Base-by-base conservation (phyloP, 2,329 filamentous ascomycete genomes). In the Triangularia setosa region DNA sequence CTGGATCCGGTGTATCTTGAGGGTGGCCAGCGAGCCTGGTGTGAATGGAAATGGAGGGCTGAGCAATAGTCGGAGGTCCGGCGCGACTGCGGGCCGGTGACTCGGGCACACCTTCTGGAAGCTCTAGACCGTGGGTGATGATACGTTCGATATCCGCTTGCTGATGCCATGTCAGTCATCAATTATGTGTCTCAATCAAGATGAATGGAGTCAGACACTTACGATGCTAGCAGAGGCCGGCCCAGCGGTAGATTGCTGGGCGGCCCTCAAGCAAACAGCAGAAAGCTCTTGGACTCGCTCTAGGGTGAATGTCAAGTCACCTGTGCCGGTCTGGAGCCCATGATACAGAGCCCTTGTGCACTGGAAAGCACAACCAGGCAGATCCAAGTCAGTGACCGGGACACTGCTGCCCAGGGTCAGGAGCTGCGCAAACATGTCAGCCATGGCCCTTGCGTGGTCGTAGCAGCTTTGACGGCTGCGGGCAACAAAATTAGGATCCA, bases 311-410 rank as follows among this genome's bases (percentile, higher is more conserved):
- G 78, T 77, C 53, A 81, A 75, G 57, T 82, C 79, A 2, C 73
- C 74, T 1, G 74, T 76, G 54, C 77, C 78, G 21, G 77, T 79
- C 61, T 83, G 81, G 59, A 81, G 79, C 2, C 79, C 79, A 66
- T 84, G 83, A 33, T 81, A 82, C 60, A 86, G 73, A 70, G 85
- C 79, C 27, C 82, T 78, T 9, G 80, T 79, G 60, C 83, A 85
- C 67, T 86, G 83, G 62, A 84, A 84, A 1, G 83, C 80, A 65
- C 84, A 86, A 3, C 82, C 79, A 7, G 83, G 80, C 40, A 86
- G 76, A 63, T 86, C 84, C 18, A 86, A 72, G 67, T 86, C 84
- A 0, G 82, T 81, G 1, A 85, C 79, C 0, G 83, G 83, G 18
- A 81, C 79, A 14, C 75, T 76, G 60, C 80, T 81, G 35, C 81